Conservation (phyloP, 1,139 yeast genomes). For the Taphrina pruni region DNA sequence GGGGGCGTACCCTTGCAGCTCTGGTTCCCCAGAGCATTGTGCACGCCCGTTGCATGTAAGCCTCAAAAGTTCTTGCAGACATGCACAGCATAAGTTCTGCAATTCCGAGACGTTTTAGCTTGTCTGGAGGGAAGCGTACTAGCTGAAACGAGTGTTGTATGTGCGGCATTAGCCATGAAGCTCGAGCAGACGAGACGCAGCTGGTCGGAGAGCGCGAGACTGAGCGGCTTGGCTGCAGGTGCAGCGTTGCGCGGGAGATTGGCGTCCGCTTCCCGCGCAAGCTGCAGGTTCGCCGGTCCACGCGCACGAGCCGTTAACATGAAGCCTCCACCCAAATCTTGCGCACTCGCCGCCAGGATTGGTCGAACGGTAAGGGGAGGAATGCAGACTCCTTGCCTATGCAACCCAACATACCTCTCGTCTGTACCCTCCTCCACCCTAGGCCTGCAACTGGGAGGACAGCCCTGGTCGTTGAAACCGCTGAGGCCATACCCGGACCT, state of each 20-base stretch:
- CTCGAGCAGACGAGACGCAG: not conserved
- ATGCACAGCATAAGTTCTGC: no score
- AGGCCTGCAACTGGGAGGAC: not conserved
- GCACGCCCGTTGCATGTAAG: no score
- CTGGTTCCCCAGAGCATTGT: no score
- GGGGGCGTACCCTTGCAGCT: no score
- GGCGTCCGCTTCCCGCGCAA: not conserved
- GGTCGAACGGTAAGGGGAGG: conserved; percentile 4
- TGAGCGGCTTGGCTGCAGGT: not conserved
- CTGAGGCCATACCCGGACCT: not conserved
- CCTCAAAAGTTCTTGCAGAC: no score
- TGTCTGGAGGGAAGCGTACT: no score
- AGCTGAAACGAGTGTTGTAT: no score
- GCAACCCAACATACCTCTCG: conserved; percentile 14
- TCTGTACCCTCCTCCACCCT: conserved; percentile 5
- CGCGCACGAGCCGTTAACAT: conserved; percentile 17
- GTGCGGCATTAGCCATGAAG: no score
- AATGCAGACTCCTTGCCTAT: conserved; percentile 21
- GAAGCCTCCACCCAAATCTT: conserved; percentile 1
- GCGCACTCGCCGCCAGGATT: not conserved
- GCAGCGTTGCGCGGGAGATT: not conserved
- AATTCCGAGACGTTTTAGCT: no score
- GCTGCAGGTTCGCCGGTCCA: not conserved
- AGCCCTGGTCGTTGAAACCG: conserved; percentile 13
- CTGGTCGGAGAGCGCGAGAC: not conserved